Evolutionary conservation across 805 yeast genomes (phyloP).

Genomic region (Yarrowia alimentaria): DNA sequence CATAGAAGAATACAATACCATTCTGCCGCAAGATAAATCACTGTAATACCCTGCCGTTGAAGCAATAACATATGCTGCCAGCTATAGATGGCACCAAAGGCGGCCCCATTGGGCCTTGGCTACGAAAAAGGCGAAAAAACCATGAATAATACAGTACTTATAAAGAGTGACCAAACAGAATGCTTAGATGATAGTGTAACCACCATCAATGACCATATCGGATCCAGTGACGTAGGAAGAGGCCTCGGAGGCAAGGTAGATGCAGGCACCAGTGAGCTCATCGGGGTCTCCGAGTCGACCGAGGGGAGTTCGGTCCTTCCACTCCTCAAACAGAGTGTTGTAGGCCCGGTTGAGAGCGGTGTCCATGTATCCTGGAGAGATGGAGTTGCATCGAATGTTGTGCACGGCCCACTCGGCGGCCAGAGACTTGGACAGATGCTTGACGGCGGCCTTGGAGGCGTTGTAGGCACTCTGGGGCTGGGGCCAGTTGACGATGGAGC

Average conservation of each 20-base stretch:
- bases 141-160: too few species aligned
- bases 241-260: slow-evolving; percentile 58
- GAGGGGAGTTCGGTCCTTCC: slow-evolving; percentile 65
- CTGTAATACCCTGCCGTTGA: too few species aligned
- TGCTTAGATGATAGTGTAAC: slow-evolving; percentile 43
- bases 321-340: slow-evolving; percentile 50
- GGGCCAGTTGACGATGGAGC: slow-evolving; percentile 68
- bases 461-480: slow-evolving; percentile 70
- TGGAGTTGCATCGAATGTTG: slow-evolving; percentile 63
- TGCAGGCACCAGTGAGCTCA: slow-evolving; percentile 64
- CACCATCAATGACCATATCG: slow-evolving; percentile 67
- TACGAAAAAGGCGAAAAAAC: too few species aligned
- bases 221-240: slow-evolving; percentile 64
- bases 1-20: too few species aligned
- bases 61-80: too few species aligned
- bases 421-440: slow-evolving; percentile 63
- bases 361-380: slow-evolving; percentile 69
- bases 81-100: too few species aligned
- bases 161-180: not conserved
- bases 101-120: too few species aligned
- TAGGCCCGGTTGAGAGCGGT: slow-evolving; percentile 66
- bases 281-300: slow-evolving; percentile 70
- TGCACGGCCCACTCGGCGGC: slow-evolving; percentile 74
- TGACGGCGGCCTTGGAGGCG: slow-evolving; percentile 71
- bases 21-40: too few species aligned